These are phyloP conservation scores for Crataegus laevigata DNA, from an alignment of 306 rosid genomes.

Conservation along the genomic window DNA sequence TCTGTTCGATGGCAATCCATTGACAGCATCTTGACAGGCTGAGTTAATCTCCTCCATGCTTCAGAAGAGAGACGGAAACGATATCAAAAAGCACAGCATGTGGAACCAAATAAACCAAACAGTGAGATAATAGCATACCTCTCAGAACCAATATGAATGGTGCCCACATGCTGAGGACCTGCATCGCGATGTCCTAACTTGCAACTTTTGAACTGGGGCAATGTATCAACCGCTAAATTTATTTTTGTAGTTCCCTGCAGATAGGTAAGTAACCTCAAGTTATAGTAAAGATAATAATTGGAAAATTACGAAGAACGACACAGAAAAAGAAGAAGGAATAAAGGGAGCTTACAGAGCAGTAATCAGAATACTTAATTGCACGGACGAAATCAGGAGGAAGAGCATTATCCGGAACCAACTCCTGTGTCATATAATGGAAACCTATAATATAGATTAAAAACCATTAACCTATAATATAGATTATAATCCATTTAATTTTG, in stretches of 20 bases:
- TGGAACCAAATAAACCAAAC: not conserved
- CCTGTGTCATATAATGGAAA: constrained; percentile 46
- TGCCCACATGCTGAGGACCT: constrained; percentile 83
- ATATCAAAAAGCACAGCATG: not conserved
- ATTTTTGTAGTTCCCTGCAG: constrained; percentile 81
- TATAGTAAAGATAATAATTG: not conserved
- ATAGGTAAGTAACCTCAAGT: not conserved
- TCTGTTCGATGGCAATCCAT: constrained; percentile 72
- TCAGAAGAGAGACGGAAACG: constrained; percentile 17
- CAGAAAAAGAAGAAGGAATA: not conserved
- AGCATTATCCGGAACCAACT: constrained; percentile 49
- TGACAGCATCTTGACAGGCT: constrained; percentile 75
- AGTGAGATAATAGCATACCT: constrained; percentile 35
- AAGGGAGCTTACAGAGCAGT: constrained; percentile 69
- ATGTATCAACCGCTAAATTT: constrained; percentile 73
- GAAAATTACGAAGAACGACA: not conserved
- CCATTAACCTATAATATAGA: constrained; percentile 20
- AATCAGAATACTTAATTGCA: constrained; percentile 71
- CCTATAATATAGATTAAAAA: constrained; percentile 18
- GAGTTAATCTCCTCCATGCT: constrained; percentile 83
- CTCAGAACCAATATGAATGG: constrained; percentile 92
- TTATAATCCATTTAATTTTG: constrained; percentile 11
- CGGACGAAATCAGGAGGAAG: constrained; percentile 66
- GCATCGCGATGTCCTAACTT: constrained; percentile 43
- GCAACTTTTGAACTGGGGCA: constrained; percentile 76